Evolutionary conservation across 495 filamentous ascomycete species (phyloP), one percentile per base, ranked within the genome.

Genomic region (Aspergillus indologenus): DNA sequence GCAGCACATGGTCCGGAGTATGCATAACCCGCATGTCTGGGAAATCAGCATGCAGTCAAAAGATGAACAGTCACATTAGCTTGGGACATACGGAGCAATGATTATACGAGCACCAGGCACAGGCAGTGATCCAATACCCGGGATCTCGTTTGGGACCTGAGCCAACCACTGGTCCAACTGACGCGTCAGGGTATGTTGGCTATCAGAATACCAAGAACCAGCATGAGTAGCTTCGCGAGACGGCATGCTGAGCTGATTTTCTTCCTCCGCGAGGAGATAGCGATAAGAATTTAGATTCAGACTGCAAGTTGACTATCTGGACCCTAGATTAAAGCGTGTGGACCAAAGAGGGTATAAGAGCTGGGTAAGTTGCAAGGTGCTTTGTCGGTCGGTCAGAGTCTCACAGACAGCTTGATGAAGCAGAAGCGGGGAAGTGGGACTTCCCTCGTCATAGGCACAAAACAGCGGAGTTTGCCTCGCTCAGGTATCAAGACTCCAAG

Each of bases 1-100:
- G 92, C 94, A 52, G 95, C 93, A 61, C 91, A 91, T 24, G 91
- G 85, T 29, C 94, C 94, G 17, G 93, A 98, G 75, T 97, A 99
- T 3, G 89, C 81, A 79, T 96, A 99, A 26, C 94, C 95, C 55
- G 95, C 94, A 71, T 99, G 94, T 59, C 94, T 98, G 60, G 21
- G 46, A 31, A 50, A 51, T 70, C 51, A 71, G 66, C 51, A 55
- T 60, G 18, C 22, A 31, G 11, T 19, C 47, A 19, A 12, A n/a
- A 14, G 24, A 18, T 29, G 15, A 15, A 23, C 34, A 54, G 29
- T 56, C 47, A 31, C 53, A 2, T 14, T 14, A n/a, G 24, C 22
- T 55, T 40, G 6, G n/a, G 12, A 81, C 92, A 78, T 86, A 98
- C 95, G 94, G 94, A 61, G 92, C 92, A 66, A 99, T 97, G 62